Base-by-base conservation (phyloP, 2,329 filamentous ascomycete genomes). In the Colletotrichum caudatum region DNA sequence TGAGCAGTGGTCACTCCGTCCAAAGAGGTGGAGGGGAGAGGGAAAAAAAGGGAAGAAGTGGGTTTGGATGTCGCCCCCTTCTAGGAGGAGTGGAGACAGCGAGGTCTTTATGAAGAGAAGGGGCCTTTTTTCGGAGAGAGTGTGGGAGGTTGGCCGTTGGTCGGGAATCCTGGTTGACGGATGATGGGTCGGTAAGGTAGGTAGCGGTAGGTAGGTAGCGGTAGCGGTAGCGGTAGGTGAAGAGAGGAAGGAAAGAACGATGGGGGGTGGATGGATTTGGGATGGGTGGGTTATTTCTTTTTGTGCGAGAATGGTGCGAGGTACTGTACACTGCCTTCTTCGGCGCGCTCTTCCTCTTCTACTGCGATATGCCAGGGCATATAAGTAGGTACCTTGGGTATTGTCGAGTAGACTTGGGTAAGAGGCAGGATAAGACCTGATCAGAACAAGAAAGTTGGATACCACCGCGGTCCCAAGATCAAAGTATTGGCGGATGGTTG, bases 11-110 rank as follows among this genome's bases (percentile, higher is more conserved):
- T 69, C 63, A 57, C 67, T 70, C 69, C 65, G 65, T 71, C 69
- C 65, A 71, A 64, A 71, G 69, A 69, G 65, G 58, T 48, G 65
- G 53, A 71, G 69, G 54, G 50, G 39, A 33, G 58, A 46, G 41
- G 61, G 50, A 23, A 37, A 33, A 70, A 71, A 71, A 71, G 69
- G 69, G 69, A 71, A 71, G 69, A 71, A 58, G 69, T 71, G 69
- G 69, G 59, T 71, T 71, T 71, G 69, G 53, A 71, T 54, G 69
- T 71, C 69, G 69, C 69, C 69, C 69, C 57, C 69, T 71, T 71
- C 66, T 70, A 67, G 70, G 66, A 71, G 63, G 60, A 73, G 71
- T 73, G 71, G 71, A 71, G 64, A 54, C 61, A 46, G 16, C 64
- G 57, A 62, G 62, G 57, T 59, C 60, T 67, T 71, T 71, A 71